Evolutionary conservation across 2,329 filamentous ascomycete genomes (phyloP).

Genomic region (Claviceps sp.): DNA sequence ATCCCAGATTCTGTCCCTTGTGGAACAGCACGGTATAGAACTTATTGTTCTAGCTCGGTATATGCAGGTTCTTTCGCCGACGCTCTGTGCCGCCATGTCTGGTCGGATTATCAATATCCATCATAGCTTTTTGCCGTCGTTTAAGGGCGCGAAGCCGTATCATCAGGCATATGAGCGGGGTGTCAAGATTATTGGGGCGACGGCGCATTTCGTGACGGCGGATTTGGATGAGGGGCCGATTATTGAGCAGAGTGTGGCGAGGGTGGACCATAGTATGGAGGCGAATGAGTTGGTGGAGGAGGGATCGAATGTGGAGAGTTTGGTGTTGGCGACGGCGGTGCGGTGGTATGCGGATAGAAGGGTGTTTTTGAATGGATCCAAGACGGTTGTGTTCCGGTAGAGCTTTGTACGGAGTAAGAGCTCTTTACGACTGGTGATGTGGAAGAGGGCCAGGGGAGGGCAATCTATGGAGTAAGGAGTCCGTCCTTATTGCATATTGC

Average conservation of each 20-base stretch:
- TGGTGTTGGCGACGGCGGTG: slow-evolving; percentile 67
- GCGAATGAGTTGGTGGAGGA: slow-evolving; percentile 66
- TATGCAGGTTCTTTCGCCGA: slow-evolving; percentile 74
- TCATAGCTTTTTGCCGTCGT: slow-evolving; percentile 73
- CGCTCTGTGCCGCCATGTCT: slow-evolving; percentile 63
- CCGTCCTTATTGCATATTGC: too few relatives aligned
- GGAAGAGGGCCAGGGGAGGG: too few relatives aligned
- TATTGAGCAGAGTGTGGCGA: slow-evolving; percentile 69
- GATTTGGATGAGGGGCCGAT: slow-evolving; percentile 80
- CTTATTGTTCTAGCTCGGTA: slow-evolving; percentile 72
- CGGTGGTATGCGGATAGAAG: slow-evolving; percentile 72
- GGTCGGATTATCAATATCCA: slow-evolving; percentile 89
- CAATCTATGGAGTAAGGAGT: too few relatives aligned
- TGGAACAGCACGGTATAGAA: slow-evolving; percentile 56
- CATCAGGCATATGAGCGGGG: slow-evolving; percentile 78
- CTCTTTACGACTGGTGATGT: too few relatives aligned
- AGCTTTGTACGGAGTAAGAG: too few relatives aligned
- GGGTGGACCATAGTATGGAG: slow-evolving; percentile 65
- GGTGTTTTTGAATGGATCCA: slow-evolving; percentile 64
- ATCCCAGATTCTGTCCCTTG: slow-evolving; percentile 54
- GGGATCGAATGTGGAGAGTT: slow-evolving; percentile 73
- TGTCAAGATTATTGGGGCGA: slow-evolving; percentile 80
- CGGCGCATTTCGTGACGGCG: slow-evolving; percentile 74
- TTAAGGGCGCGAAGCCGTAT: slow-evolving; percentile 82
- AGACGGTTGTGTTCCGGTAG: slow-evolving; percentile 59